phyloP scores from a whole-genome alignment of 2,329 filamentous ascomycete species.

The Ustulina deusta region DNA sequence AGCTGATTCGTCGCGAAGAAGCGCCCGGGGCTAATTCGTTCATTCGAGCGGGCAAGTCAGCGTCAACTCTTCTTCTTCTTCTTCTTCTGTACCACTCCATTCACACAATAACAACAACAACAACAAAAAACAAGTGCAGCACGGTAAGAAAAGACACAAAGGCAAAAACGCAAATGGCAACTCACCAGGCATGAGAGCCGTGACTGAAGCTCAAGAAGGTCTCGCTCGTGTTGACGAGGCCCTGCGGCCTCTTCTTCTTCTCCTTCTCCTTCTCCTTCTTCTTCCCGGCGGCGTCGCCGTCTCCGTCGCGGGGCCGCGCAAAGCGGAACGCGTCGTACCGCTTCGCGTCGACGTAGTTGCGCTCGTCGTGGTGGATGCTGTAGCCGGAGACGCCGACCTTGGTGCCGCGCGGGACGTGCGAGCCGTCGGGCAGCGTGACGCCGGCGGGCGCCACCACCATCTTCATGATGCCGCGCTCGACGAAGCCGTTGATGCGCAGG shows the following conservation, averaged over 20 bases:
- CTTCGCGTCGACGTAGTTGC: slow-evolving; percentile 50
- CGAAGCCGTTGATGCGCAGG: slow-evolving; percentile 56
- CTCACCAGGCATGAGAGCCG: slow-evolving; percentile 54
- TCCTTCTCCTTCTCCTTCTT: slow-evolving; percentile 24
- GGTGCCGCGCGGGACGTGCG: slow-evolving; percentile 51
- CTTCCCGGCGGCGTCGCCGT: slow-evolving; percentile 22
- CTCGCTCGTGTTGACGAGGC: slow-evolving; percentile 50
- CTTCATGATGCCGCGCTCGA: slow-evolving; percentile 54
- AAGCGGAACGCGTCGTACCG: slow-evolving; percentile 57
- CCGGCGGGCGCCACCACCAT: slow-evolving; percentile 52
- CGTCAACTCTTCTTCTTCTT: background rate
- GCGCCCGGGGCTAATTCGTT: slow-evolving; percentile 52
- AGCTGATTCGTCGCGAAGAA: slow-evolving; percentile 57
- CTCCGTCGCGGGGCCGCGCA: too few relatives aligned
- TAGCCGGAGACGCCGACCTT: slow-evolving; percentile 54
- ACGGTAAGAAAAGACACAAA: too few relatives aligned
- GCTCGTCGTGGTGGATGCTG: slow-evolving; percentile 51
- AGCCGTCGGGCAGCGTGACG: slow-evolving; percentile 51
- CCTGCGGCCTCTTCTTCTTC: slow-evolving; percentile 35
- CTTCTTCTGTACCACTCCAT: too few relatives aligned
- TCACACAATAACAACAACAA: background rate
- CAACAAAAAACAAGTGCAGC: background rate
- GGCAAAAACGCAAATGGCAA: too few relatives aligned
- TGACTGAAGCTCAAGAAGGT: slow-evolving; percentile 55
- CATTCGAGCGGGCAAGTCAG: slow-evolving; percentile 4